phyloP scores from a whole-genome alignment of 192 early-diverging fungal genomes.

The Kickxella alabastrina region DNA sequence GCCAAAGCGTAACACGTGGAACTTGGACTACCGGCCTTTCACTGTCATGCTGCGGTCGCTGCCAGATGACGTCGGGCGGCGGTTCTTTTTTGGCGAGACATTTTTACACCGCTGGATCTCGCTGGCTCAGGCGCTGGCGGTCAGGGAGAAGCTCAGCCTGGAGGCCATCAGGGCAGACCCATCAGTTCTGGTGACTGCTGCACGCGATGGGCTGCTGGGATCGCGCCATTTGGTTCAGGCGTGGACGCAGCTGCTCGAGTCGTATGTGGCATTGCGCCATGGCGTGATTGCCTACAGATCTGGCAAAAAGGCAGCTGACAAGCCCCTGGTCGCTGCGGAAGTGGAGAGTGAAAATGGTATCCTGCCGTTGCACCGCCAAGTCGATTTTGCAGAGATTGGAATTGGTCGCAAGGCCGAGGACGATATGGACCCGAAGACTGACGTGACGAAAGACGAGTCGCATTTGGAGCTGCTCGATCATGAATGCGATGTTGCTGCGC shows the following conservation, averaged over 20 bases:
- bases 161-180: slow-evolving; percentile 8
- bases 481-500: not conserved
- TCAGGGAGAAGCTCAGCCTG: slow-evolving; percentile 19
- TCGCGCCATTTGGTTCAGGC: slow-evolving; percentile 29
- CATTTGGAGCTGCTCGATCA: not conserved
- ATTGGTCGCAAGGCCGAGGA: slow-evolving; percentile 36
- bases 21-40: slow-evolving; percentile 38
- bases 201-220: slow-evolving; percentile 2
- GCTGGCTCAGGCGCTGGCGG: slow-evolving; percentile 38
- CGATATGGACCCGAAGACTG: slow-evolving; percentile 19
- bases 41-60: slow-evolving; percentile 33
- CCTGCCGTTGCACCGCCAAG: slow-evolving; percentile 18
- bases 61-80: slow-evolving; percentile 35
- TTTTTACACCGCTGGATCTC: slow-evolving; percentile 48
- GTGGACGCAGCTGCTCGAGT: slow-evolving; percentile 34
- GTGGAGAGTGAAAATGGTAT: not conserved
- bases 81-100: slow-evolving; percentile 49
- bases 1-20: slow-evolving; percentile 20
- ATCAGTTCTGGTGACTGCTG: not conserved
- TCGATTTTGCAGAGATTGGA: slow-evolving; percentile 38
- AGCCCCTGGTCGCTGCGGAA: not conserved
- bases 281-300: slow-evolving; percentile 17
- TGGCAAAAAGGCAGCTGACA: too few species aligned
- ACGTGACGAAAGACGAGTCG: not conserved
- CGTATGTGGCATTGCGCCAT: slow-evolving; percentile 22